Conservation (phyloP, 148 eudicot species). For the Cornus florida region DNA sequence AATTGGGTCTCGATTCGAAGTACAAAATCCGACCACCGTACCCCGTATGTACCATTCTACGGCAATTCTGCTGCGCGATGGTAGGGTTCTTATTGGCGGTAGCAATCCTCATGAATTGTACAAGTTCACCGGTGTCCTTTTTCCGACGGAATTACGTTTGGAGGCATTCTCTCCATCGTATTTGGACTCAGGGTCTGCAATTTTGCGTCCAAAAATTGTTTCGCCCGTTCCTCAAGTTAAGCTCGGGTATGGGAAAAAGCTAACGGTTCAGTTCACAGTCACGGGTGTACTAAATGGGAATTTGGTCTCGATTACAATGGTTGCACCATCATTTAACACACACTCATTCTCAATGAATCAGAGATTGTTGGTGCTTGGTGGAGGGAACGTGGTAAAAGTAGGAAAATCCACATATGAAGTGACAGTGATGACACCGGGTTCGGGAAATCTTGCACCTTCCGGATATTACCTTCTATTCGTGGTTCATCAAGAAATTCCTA, state of each 20-base stretch:
- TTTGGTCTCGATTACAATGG: slow-evolving; percentile 47
- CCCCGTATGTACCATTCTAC: slow-evolving; percentile 82
- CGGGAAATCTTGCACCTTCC: slow-evolving; percentile 48
- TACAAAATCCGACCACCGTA: slow-evolving; percentile 35
- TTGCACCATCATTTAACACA: slow-evolving; percentile 68
- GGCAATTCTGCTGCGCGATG: slow-evolving; percentile 60
- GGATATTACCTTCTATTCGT: slow-evolving; percentile 62
- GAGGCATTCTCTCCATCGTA: slow-evolving; percentile 70
- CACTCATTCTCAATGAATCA: slow-evolving; percentile 78
- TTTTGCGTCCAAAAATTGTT: slow-evolving; percentile 41
- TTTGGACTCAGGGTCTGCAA: slow-evolving; percentile 20
- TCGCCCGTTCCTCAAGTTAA: slow-evolving; percentile 27
- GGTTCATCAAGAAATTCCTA: slow-evolving; percentile 57
- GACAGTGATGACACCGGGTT: slow-evolving; percentile 28
- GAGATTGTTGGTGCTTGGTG: slow-evolving; percentile 41
- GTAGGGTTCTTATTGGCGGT: slow-evolving; percentile 74
- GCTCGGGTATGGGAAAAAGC: slow-evolving; percentile 26
- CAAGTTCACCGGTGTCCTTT: slow-evolving; percentile 44
- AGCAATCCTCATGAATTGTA: slow-evolving; percentile 64
- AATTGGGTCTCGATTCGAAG: slow-evolving; percentile 50
- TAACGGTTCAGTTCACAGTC: slow-evolving; percentile 30
- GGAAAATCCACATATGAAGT: slow-evolving; percentile 24
- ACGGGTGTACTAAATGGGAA: slow-evolving; percentile 16
- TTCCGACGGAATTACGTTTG: slow-evolving; percentile 67
- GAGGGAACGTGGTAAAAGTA: not conserved